Evolutionary conservation across 2,329 filamentous ascomycete species (phyloP).

Genomic region (Corinectria fuckeliana): DNA sequence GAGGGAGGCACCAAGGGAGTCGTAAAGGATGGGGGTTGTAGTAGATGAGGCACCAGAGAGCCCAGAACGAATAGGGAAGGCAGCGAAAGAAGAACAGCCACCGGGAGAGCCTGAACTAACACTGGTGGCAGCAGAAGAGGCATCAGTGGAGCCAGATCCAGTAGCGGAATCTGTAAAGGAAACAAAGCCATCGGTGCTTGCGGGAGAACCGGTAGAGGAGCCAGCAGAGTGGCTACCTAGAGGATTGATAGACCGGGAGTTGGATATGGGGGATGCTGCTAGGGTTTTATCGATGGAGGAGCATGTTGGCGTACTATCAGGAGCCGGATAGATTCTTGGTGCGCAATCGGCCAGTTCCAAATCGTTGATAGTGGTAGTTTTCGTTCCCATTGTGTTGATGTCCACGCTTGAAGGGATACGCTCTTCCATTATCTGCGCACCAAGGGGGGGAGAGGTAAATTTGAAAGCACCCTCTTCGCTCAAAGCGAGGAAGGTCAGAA

Average conservation of each 20-base stretch:
- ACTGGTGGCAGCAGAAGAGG: background rate
- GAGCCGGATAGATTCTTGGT: background rate
- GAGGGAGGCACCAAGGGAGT: background rate
- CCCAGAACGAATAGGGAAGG: background rate
- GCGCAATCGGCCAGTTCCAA: background rate
- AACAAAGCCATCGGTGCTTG: background rate
- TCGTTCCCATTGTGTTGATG: background rate
- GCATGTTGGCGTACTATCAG: background rate
- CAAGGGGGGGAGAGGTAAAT: background rate
- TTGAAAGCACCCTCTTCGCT: background rate
- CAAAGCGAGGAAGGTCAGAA: background rate
- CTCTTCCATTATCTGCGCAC: background rate
- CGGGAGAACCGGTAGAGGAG: background rate
- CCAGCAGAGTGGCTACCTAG: too few species aligned
- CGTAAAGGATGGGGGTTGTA: background rate
- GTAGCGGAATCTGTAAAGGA: background rate
- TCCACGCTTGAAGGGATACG: background rate
- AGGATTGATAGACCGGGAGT: too few species aligned
- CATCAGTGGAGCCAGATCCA: background rate
- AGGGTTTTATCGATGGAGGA: background rate
- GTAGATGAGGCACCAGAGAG: background rate
- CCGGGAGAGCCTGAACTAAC: background rate
- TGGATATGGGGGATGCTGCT: background rate
- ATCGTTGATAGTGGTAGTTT: background rate
- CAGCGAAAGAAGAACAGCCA: background rate